These are phyloP conservation scores for Cordyceps fumosorosea DNA, from an alignment of 2,329 filamentous ascomycete genomes.

Conservation along the genomic window DNA sequence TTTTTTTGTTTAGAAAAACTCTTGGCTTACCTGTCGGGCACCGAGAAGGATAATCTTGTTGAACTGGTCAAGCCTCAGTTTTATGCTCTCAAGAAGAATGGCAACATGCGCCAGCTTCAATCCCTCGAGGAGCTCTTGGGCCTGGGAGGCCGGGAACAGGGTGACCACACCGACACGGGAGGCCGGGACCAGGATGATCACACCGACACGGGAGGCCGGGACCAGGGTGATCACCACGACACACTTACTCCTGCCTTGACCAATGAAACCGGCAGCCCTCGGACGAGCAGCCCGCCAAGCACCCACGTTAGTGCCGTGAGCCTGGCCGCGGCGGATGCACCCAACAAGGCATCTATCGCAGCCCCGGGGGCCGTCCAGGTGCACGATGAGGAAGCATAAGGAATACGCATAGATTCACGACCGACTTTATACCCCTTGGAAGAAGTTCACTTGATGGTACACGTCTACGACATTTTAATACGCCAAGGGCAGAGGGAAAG, in stretches of 20 bases:
- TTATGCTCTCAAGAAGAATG: constrained; percentile 54
- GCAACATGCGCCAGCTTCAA: constrained; percentile 54
- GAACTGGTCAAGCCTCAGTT: constrained; percentile 59
- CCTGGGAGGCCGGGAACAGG: constrained; percentile 14
- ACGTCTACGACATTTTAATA: constrained; percentile 19
- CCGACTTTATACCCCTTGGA: constrained; percentile 12
- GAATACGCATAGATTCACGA: constrained; percentile 7
- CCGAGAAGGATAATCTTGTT: constrained; percentile 53
- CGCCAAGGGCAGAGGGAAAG: constrained; percentile 8
- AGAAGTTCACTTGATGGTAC: constrained; percentile 14
- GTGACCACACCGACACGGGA: constrained; percentile 42
- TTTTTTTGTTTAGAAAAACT: constrained; percentile 62
- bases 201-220: constrained; percentile 36
- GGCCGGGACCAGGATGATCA: constrained; percentile 26
- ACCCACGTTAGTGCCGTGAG: constrained; percentile 51
- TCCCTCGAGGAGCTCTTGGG: constrained; percentile 30
- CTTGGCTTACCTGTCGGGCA: constrained; percentile 53
- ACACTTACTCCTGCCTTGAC: constrained; percentile 61
- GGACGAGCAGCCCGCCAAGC: constrained; percentile 59
- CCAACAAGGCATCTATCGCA: constrained; percentile 19
- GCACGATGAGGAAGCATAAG: constrained; percentile 27
- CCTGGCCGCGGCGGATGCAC: constrained; percentile 25
- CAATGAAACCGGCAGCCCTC: constrained; percentile 62
- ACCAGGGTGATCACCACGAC: constrained; percentile 38
- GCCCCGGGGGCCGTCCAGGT: constrained; percentile 19